These are phyloP conservation scores for Apophysomyces sp. DNA, from an alignment of 371 early-diverging fungal species.

Conservation along the genomic window DNA sequence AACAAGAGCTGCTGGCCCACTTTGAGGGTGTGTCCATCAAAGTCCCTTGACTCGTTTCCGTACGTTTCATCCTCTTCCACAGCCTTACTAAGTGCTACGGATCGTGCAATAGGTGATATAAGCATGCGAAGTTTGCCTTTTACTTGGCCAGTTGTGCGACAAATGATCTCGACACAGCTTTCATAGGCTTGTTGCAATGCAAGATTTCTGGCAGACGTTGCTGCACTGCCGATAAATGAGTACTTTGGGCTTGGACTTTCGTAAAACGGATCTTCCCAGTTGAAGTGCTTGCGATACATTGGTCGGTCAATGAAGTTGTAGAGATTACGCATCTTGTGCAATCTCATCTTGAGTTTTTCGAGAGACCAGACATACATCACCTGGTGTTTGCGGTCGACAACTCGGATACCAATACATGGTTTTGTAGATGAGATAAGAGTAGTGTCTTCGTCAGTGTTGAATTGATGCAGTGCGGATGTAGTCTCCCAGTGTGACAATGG, in stretches of 20 bases:
- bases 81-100: conserved; percentile 13
- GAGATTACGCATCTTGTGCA: conserved; percentile 78
- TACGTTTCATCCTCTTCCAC: neutral
- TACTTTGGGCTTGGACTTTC: conserved; percentile 65
- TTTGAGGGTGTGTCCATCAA: conserved; percentile 15
- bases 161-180: conserved; percentile 52
- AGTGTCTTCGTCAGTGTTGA: conserved; percentile 57
- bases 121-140: conserved; percentile 50
- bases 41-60: neutral
- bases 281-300: conserved; percentile 70
- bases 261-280: conserved; percentile 78
- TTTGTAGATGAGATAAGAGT: conserved; percentile 47
- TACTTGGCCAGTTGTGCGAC: conserved; percentile 54
- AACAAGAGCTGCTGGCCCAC: conserved; percentile 65
- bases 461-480: conserved; percentile 53
- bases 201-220: conserved; percentile 50
- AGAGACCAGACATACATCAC: conserved; percentile 78
- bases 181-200: conserved; percentile 51
- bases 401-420: conserved; percentile 69
- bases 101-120: conserved; percentile 48
- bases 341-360: conserved; percentile 60
- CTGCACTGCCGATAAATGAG: conserved; percentile 65
- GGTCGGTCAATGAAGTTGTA: conserved; percentile 76
- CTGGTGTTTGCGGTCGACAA: conserved; percentile 71
- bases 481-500: conserved; percentile 65